Evolutionary conservation across 352 stramenopile genomes (phyloP), one percentile per base, ranked within the genome.

Genomic region (Pythium sukuiense): DNA sequence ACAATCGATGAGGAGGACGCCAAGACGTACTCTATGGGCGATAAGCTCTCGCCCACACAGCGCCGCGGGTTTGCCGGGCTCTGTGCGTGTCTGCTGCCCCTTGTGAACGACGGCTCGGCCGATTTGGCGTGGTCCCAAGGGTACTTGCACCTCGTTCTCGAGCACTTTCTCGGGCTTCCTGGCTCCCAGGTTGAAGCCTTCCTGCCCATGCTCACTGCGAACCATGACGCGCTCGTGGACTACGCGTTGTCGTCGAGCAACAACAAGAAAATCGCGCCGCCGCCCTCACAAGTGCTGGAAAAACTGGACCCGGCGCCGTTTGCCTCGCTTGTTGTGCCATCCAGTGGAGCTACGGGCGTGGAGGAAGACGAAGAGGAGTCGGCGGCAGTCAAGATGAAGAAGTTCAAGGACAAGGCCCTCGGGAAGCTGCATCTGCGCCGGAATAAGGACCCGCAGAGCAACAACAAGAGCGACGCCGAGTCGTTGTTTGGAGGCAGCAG

Each of bases 1-100:
- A 59, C 41, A n/a, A 65, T 59, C 65, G 59, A 64, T 33, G 59
- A 67, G 3, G 65, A 72, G 24, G 59, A 63, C 8, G 61, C 52
- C 55, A 69, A 59, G 56, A 18, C 16, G 27, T 67, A 56, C 46
- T 26, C 29, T 16, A 64, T 74, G 68, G 74, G 72, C 52, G 72
- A 81, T 9, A 70, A 63, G 35, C 81, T 93, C 4, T 77, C 69
- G 13, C 61, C 76, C 20, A 32, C 70, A 41, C 84, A 93, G 62
- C 89, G 91, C 71, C 80, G 87, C 32, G 85, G 83, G 6, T 70
- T 95, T 46, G 79, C 73, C 5, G 85, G 83, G 3, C 71, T 93
- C 45, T 83, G 76, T 18, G 87, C 83, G 20, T 93, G 85, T 64
- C 67, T 92, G 27, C 69, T 95, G 6, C 78, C 80, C 1, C 67